Conservation (phyloP, 768 basidiomycete genomes). For the Piloderma croceum region DNA sequence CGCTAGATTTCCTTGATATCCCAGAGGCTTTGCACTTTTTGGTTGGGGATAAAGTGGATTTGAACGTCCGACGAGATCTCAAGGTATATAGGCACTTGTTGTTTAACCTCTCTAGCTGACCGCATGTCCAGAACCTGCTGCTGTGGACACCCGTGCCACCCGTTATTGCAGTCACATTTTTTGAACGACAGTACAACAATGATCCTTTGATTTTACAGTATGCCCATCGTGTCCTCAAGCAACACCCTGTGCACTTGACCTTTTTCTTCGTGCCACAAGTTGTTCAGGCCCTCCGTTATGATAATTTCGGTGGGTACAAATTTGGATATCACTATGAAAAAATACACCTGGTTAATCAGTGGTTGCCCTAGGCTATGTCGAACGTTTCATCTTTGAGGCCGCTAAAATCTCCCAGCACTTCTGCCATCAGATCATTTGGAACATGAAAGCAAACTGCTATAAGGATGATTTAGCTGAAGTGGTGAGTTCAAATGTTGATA, state of each 20-base stretch:
- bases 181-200: slow-evolving; percentile 77
- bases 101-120: background rate
- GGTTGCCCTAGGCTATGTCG: slow-evolving; percentile 70
- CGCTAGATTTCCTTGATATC: slow-evolving; percentile 61
- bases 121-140: slow-evolving; percentile 60
- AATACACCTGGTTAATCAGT: background rate
- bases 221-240: slow-evolving; percentile 89
- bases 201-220: slow-evolving; percentile 91
- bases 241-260: slow-evolving; percentile 89
- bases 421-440: slow-evolving; percentile 99
- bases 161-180: slow-evolving; percentile 73
- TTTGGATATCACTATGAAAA: background rate
- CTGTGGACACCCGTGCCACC: slow-evolving; percentile 89
- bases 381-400: slow-evolving; percentile 93
- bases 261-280: slow-evolving; percentile 99
- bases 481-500: slow-evolving; percentile 35
- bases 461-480: slow-evolving; percentile 86
- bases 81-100: slow-evolving; percentile 47
- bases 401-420: slow-evolving; percentile 95
- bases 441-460: slow-evolving; percentile 98
- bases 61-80: slow-evolving; percentile 56
- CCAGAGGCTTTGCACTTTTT: slow-evolving; percentile 81
- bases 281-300: slow-evolving; percentile 90
- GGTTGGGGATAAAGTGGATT: slow-evolving; percentile 65
- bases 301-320: slow-evolving; percentile 64